Conservation (phyloP, 495 filamentous ascomycete genomes). For the Penicillium paxilli region DNA sequence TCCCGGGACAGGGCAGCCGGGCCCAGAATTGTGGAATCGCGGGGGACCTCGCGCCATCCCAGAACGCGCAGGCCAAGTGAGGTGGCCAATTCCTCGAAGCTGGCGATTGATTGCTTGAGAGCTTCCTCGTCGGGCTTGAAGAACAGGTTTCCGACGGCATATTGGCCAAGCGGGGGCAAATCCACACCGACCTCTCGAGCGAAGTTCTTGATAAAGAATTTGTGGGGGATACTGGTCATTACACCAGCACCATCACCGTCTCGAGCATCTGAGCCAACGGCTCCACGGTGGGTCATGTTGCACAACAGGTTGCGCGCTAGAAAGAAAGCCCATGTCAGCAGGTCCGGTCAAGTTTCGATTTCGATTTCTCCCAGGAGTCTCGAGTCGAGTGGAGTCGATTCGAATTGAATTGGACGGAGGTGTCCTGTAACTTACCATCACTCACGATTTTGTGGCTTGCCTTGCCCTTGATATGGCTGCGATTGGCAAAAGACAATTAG, state of each 20-base stretch:
- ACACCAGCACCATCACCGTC: constrained; percentile 98
- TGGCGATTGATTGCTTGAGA: constrained; percentile 79
- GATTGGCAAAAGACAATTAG: constrained; percentile 12
- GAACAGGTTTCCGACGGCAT: constrained; percentile 97
- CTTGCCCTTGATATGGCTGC: constrained; percentile 94
- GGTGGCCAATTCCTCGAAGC: constrained; percentile 90
- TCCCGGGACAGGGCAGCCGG: constrained; percentile 92
- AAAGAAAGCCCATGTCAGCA: constrained; percentile 1
- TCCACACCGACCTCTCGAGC: constrained; percentile 82
- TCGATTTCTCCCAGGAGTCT: constrained; percentile 2
- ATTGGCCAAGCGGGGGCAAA: constrained; percentile 87
- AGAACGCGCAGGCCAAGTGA: constrained; percentile 85
- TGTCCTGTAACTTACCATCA: constrained; percentile 73
- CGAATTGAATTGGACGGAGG: too few species aligned
- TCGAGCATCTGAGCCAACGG: constrained; percentile 94
- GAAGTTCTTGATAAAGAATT: constrained; percentile 98
- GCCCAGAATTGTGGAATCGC: constrained; percentile 88
- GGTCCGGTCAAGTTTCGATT: neutral
- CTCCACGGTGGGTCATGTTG: constrained; percentile 99
- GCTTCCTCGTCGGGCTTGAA: constrained; percentile 95
- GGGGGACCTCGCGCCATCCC: constrained; percentile 95
- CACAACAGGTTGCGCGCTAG: constrained; percentile 89
- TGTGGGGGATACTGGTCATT: constrained; percentile 99
- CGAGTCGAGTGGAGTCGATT: too few species aligned
- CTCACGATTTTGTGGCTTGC: constrained; percentile 98